Evolutionary conservation across 371 early-diverging fungal species (phyloP).

Genomic region (Umbelopsis sp.): DNA sequence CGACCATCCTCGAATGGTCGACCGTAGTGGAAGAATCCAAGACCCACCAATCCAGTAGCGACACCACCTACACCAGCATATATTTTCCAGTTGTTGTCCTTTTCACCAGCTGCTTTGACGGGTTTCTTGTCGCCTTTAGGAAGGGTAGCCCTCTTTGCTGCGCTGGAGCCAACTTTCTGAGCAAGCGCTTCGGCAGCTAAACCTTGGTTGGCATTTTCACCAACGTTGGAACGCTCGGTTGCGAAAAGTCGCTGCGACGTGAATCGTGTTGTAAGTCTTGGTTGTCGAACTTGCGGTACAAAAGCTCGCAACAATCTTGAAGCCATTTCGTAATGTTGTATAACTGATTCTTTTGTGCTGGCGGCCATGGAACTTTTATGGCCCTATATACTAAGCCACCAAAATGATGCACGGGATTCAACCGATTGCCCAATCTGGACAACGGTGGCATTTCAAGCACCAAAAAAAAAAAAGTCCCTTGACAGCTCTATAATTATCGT

Average conservation of each 20-base stretch:
- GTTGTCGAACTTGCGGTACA: constrained; percentile 6
- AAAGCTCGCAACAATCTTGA: constrained; percentile 2
- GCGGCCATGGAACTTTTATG: neutral
- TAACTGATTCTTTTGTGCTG: neutral
- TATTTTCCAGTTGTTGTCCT: constrained; percentile 31
- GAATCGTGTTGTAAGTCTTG: neutral
- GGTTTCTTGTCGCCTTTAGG: constrained; percentile 59
- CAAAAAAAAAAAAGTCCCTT: too few relatives aligned
- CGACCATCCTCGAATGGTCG: constrained; percentile 38
- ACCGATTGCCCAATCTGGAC: neutral
- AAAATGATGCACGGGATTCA: neutral
- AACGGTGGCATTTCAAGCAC: neutral
- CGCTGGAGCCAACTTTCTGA: constrained; percentile 38
- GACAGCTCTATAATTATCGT: too few relatives aligned
- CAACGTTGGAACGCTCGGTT: neutral
- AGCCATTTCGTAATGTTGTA: constrained; percentile 6
- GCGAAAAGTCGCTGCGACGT: constrained; percentile 1
- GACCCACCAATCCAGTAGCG: constrained; percentile 24
- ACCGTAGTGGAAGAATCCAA: constrained; percentile 34
- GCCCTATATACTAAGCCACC: constrained; percentile 1
- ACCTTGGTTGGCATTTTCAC: constrained; percentile 27
- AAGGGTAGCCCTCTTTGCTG: constrained; percentile 36
- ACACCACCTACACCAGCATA: constrained; percentile 31
- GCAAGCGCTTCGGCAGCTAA: constrained; percentile 50
- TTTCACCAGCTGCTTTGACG: constrained; percentile 40